Percentiles rank a stretch among this genome's conserved stretches.
Evolutionary conservation across 2,329 filamentous ascomycete genomes (phyloP).

Genomic region (Hypoxylon sp.): DNA sequence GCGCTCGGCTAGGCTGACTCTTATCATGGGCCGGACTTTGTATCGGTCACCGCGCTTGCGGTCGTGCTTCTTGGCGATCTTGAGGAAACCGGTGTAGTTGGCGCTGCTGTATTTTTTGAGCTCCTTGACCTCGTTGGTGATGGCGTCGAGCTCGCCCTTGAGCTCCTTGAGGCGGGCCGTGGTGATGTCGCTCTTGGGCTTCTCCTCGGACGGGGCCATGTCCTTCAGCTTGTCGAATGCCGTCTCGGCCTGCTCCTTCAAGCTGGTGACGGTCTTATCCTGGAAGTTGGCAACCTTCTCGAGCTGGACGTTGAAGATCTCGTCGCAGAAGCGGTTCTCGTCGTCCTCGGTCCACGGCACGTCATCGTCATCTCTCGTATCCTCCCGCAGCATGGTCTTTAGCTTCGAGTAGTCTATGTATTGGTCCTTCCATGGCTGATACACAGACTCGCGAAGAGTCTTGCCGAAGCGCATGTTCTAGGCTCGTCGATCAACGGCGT

Average conservation of each 20-base stretch:
- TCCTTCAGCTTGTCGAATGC: conserved; percentile 78
- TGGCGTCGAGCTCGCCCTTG: conserved; percentile 80
- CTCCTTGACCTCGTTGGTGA: conserved; percentile 90
- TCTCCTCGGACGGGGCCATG: conserved; percentile 73
- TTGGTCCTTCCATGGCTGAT: conserved; percentile 87
- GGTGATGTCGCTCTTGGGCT: conserved; percentile 60
- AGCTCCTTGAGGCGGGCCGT: conserved; percentile 71
- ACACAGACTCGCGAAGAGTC: conserved; percentile 80
- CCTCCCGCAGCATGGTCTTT: conserved; percentile 86
- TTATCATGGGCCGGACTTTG: conserved; percentile 88
- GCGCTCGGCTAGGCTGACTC: conserved; percentile 84
- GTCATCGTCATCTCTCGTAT: conserved; percentile 66
- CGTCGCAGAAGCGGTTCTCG: conserved; percentile 91
- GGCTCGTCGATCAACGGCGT: conserved; percentile 2
- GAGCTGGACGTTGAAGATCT: conserved; percentile 91
- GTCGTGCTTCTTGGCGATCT: conserved; percentile 99
- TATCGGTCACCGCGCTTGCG: conserved; percentile 87
- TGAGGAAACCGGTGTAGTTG: conserved; percentile 97
- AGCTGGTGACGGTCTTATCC: conserved; percentile 71
- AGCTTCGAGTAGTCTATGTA: conserved; percentile 97
- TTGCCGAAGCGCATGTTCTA: conserved; percentile 87
- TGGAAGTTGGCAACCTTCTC: conserved; percentile 96
- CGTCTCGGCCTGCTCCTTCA: conserved; percentile 62
- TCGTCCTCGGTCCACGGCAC: conserved; percentile 90
- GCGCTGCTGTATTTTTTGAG: conserved; percentile 94